phyloP scores from a whole-genome alignment of 1,284 basidiomycete species.

The Mycosarcoma maydis region DNA sequence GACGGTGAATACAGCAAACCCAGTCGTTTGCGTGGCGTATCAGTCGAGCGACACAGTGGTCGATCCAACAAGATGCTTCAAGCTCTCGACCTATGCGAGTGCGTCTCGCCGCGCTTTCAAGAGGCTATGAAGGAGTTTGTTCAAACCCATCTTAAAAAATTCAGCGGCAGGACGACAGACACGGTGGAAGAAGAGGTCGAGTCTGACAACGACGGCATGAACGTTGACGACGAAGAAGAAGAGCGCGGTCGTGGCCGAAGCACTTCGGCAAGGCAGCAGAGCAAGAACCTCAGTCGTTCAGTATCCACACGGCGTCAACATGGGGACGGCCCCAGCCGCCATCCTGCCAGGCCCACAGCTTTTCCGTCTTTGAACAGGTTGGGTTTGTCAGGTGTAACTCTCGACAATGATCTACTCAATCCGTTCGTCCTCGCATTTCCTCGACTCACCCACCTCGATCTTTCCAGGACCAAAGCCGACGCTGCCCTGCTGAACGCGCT shows the following conservation, averaged over 20 bases:
- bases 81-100: constrained; percentile 92
- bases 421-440: constrained; percentile 86
- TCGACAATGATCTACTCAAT: constrained; percentile 79
- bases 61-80: constrained; percentile 71
- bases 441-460: constrained; percentile 79
- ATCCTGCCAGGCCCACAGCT: constrained; percentile 46
- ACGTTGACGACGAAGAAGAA: constrained; percentile 71
- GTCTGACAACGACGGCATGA: constrained; percentile 29
- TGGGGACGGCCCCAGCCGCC: constrained; percentile 47
- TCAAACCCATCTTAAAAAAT: constrained; percentile 73
- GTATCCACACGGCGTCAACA: constrained; percentile 62
- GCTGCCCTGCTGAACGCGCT: constrained; percentile 79
- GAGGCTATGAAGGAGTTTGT: constrained; percentile 85
- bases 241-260: constrained; percentile 65
- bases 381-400: constrained; percentile 82
- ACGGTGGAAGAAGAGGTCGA: constrained; percentile 50
- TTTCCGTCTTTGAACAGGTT: constrained; percentile 85
- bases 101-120: constrained; percentile 87
- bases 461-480: constrained; percentile 76
- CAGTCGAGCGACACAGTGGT: constrained; percentile 52
- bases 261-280: constrained; percentile 9
- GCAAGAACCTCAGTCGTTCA: constrained; percentile 69
- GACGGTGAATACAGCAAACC: constrained; percentile 60
- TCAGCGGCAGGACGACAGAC: constrained; percentile 59
- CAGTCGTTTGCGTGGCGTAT: constrained; percentile 58